Evolutionary conservation across 345 rosid species (phyloP).

Genomic region (Cochlearia excelsa): DNA sequence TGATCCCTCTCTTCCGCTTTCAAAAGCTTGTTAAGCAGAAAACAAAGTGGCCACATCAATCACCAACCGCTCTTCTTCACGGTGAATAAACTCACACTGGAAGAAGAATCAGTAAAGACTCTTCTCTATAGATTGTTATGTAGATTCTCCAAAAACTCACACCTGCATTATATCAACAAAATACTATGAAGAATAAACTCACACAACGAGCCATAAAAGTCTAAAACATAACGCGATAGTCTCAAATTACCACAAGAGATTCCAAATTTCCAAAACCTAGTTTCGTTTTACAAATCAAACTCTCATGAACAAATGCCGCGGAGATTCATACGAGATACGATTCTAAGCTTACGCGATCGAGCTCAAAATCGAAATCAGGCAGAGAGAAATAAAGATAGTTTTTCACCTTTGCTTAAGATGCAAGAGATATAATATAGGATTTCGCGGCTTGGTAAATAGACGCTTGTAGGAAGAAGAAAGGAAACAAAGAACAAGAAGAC

Average conservation of each 20-base stretch:
- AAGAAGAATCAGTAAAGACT: not conserved
- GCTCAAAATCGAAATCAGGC: not conserved
- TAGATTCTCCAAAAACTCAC: not conserved
- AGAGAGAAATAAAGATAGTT: not conserved
- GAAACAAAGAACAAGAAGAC: not conserved
- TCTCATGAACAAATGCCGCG: not conserved
- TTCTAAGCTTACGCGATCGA: not conserved
- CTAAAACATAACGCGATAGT: no score
- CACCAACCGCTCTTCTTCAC: constrained; percentile 14
- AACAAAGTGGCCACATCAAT: constrained; percentile 65
- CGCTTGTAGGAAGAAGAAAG: constrained; percentile 7
- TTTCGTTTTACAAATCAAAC: not conserved
- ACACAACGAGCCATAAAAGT: not conserved
- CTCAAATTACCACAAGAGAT: no score
- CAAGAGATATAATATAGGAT: constrained; percentile 18
- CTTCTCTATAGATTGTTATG: constrained; percentile 1
- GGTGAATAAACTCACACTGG: constrained; percentile 5
- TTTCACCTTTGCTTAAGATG: constrained; percentile 31
- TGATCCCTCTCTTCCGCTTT: constrained; percentile 44
- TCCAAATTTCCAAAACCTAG: no score
- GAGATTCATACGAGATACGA: not conserved
- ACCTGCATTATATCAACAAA: constrained; percentile 20
- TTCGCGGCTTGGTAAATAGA: not conserved
- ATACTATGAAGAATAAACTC: not conserved
- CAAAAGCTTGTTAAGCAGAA: constrained; percentile 58